Conservation (phyloP, 169 alveolate genomes). For the Eimeria tenella region DNA sequence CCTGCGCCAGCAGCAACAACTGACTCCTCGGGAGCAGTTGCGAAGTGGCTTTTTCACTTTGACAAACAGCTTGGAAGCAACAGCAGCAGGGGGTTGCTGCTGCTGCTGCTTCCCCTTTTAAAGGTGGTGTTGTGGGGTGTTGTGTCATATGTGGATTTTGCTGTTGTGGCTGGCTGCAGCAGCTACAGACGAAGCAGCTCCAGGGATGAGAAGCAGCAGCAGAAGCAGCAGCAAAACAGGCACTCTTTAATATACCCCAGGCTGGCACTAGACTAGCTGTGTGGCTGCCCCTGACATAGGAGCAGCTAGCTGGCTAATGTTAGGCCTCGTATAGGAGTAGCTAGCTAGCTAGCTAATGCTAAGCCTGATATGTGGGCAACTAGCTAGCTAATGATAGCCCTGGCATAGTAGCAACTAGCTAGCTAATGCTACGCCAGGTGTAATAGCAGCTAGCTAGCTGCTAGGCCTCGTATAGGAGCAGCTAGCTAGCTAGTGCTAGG, state of each 20-base stretch:
- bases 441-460: background rate
- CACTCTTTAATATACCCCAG: background rate
- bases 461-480: background rate
- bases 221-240: conserved; percentile 5
- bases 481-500: background rate
- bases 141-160: background rate
- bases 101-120: conserved; percentile 14
- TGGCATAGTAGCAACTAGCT: background rate
- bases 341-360: background rate
- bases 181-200: background rate
- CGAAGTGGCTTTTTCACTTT: no score
- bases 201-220: conserved; percentile 7
- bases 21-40: no score
- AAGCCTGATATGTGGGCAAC: no score
- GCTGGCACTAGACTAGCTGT: no score
- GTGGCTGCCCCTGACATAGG: no score
- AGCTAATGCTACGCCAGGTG: background rate
- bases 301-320: background rate
- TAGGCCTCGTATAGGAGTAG: background rate
- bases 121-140: background rate
- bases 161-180: background rate
- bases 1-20: background rate
- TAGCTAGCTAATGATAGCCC: no score
- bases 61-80: no score
- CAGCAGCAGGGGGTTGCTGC: background rate